Conservation (phyloP, 2,329 filamentous ascomycete genomes). For the Rhynchosporium graminicola region DNA sequence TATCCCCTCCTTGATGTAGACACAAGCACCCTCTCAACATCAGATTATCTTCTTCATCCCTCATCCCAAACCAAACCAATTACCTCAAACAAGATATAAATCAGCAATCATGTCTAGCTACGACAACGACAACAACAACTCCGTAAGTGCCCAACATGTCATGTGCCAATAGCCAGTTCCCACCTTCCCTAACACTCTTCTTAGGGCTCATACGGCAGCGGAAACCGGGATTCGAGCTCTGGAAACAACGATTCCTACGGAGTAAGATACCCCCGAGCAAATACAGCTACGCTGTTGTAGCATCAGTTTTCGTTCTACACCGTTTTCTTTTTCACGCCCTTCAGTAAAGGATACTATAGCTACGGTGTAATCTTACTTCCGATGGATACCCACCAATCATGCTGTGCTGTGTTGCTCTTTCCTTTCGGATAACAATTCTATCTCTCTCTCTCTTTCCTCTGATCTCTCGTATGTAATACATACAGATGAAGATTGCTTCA, state of each 20-base stretch:
- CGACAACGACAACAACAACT: conserved; percentile 37
- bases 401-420: conserved; percentile 3
- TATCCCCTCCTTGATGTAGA: neutral
- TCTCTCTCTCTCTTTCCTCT: conserved; percentile 24
- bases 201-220: conserved; percentile 27
- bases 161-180: conserved; percentile 17
- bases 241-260: conserved; percentile 15
- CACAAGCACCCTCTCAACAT: neutral
- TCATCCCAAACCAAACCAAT: conserved; percentile 15
- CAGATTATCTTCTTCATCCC: conserved; percentile 4
- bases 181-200: conserved; percentile 26
- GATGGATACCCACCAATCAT: conserved; percentile 1
- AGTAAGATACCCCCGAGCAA: conserved; percentile 3
- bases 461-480: conserved; percentile 27
- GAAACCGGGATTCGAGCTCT: conserved; percentile 13
- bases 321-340: neutral
- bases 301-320: neutral
- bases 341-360: conserved; percentile 22
- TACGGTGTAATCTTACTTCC: conserved; percentile 29
- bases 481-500: conserved; percentile 26
- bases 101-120: conserved; percentile 39
- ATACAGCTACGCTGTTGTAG: neutral
- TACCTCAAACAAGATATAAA: conserved; percentile 16
- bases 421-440: conserved; percentile 15
- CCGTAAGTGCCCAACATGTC: conserved; percentile 29